A percentile compares a stretch with the other conserved stretches of the same genome.
phyloP scores from a whole-genome alignment of 352 stramenopile genomes.

The Thraustotheca clavata region DNA sequence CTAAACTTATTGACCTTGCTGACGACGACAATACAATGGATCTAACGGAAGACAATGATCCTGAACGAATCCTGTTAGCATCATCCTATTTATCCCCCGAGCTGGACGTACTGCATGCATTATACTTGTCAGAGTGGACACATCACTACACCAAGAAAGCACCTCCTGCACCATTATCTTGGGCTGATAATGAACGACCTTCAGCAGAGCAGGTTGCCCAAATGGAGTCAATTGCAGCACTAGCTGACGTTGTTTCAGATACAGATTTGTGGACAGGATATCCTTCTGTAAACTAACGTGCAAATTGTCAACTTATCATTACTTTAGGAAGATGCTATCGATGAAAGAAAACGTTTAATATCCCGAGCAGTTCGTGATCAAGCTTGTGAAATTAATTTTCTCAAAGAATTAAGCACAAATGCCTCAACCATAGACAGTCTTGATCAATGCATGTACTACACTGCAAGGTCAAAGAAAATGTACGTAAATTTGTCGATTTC shows the following conservation, averaged over 20 bases:
- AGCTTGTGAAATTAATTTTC: not conserved
- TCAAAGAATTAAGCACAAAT: not conserved
- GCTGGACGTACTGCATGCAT: not conserved
- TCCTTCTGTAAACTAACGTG: too few relatives aligned
- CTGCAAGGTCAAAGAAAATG: not conserved
- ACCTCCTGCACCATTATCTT: not conserved
- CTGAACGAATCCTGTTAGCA: not conserved
- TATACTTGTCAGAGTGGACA: not conserved
- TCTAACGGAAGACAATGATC: not conserved
- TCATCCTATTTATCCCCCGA: not conserved
- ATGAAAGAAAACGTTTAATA: not conserved
- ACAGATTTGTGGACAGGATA: slow-evolving; percentile 43
- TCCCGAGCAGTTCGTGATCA: not conserved
- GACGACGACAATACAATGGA: not conserved
- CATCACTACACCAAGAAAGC: not conserved
- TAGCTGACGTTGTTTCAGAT: slow-evolving; percentile 42
- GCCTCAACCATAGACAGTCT: not conserved
- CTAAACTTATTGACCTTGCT: not conserved
- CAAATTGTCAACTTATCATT: too few relatives aligned
- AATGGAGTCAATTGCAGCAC: slow-evolving; percentile 35
- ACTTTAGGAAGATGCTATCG: not conserved
- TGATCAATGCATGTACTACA: not conserved
- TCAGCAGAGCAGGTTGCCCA: slow-evolving; percentile 9
- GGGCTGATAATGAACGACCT: not conserved
- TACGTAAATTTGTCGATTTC: not conserved